Conservation (phyloP, 2,329 filamentous ascomycete genomes). For the Ramichloridium luteum region DNA sequence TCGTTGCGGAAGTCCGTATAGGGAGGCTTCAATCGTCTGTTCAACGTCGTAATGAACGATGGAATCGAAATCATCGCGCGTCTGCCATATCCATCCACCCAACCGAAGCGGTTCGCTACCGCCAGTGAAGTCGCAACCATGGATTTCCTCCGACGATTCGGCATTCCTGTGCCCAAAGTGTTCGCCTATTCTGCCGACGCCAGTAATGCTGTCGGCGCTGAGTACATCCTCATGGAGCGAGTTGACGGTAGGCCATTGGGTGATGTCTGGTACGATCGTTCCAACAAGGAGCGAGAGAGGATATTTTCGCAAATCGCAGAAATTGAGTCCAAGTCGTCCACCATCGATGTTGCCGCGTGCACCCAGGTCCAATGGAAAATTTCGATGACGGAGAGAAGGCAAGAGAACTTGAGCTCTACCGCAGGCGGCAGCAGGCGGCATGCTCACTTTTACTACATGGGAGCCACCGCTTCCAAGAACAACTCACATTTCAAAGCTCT, state of each 20-base stretch:
- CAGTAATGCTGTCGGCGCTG: constrained; percentile 11
- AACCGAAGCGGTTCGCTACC: constrained; percentile 11
- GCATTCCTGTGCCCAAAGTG: constrained; percentile 14
- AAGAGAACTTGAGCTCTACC: no score
- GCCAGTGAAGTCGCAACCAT: constrained; percentile 22
- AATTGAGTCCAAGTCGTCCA: constrained; percentile 19
- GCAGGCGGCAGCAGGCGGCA: no score
- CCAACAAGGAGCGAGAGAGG: constrained; percentile 17
- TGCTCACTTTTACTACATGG: constrained; percentile 17
- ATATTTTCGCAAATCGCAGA: constrained; percentile 20
- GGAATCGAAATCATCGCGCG: constrained; percentile 17
- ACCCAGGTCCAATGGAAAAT: no score
- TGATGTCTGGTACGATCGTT: constrained; percentile 15
- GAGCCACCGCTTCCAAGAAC: constrained; percentile 9
- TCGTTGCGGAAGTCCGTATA: constrained; percentile 14
- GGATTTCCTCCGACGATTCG: constrained; percentile 11
- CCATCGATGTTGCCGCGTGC: constrained; percentile 18
- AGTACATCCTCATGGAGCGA: constrained; percentile 19
- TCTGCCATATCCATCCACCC: constrained; percentile 14
- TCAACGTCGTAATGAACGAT: constrained; percentile 15
- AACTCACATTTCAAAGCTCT: constrained; percentile 14
- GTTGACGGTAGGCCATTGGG: constrained; percentile 10
- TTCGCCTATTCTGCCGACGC: constrained; percentile 10
- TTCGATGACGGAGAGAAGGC: no score
- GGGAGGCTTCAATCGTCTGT: constrained; percentile 17